Base-by-base conservation (phyloP, 2,329 filamentous ascomycete genomes). In the Teratosphaeria nubilosa region DNA sequence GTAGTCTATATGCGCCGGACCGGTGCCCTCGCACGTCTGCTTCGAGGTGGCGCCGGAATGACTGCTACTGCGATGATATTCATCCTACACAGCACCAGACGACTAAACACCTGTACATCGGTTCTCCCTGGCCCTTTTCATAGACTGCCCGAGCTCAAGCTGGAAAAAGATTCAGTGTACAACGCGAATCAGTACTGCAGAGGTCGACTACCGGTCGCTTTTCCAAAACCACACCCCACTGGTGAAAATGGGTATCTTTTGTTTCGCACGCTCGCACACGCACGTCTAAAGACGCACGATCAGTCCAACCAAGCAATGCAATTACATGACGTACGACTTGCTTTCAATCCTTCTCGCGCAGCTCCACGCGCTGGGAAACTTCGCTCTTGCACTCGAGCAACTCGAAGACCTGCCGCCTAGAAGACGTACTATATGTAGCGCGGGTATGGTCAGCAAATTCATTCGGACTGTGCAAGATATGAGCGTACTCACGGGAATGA, bases 401-500 rank as follows among this genome's bases (percentile, higher is more conserved):
- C 20, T 20, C 20, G 34, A 48, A 20, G 41, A 22, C 10, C 34
- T 48, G 20, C 20, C 41, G 41, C 5, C 41, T 48, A 48, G 41
- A 48, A 48, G n/a, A 48, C 41, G 20, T 48, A 48, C 41, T 48
- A n/a, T 5, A 14, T 7, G 22, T 13, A 48, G 41, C 41, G n/a
- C 41, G 20, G 22, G n/a, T 3, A 48, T 48, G 5, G 41, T 48
- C n/a, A 48, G 41, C 41, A 48, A 22, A 22, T 24, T n/a, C 41
- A 22, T 24, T 14, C 13, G 11, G 20, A 10, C 41, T 20, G n/a
- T 20, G 5, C 9, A 20, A 22, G 41, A 48, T 22, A 24, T 31
- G 25, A 30, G 25, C 1, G 22, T 20, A 51, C 71, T 70, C 56
- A 73, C 71, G 59, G 90, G 90, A 76, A 95, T 90, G 72, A 95